Evolutionary conservation across 495 filamentous ascomycete genomes (phyloP).

Genomic region (Daldinia vernicosa): DNA sequence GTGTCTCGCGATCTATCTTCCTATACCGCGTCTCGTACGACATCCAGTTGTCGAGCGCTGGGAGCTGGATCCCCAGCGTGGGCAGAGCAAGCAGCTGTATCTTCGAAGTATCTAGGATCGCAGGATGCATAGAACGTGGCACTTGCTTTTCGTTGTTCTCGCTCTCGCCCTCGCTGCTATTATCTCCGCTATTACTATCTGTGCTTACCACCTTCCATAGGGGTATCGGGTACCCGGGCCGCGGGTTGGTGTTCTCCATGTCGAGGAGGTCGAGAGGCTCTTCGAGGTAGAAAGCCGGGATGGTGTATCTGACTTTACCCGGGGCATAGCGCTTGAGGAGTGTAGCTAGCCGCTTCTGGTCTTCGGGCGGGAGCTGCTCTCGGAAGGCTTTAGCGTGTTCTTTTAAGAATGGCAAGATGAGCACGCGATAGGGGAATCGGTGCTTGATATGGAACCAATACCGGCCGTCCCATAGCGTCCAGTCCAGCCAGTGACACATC

Average conservation of each 20-base stretch:
- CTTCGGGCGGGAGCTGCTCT: conserved; percentile 43
- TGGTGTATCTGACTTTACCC: conserved; percentile 60
- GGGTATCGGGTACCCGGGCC: conserved; percentile 2
- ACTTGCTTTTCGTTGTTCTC: neutral
- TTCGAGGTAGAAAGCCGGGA: conserved; percentile 59
- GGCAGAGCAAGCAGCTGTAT: conserved; percentile 60
- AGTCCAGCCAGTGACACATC: conserved; percentile 46
- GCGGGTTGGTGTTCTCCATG: neutral
- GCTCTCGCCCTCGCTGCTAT: neutral
- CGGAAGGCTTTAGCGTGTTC: conserved; percentile 60
- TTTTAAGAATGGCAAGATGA: conserved; percentile 61
- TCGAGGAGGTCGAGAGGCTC: conserved; percentile 15
- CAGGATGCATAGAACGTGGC: conserved; percentile 15
- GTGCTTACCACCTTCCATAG: too few species aligned
- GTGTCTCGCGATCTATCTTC: conserved; percentile 50
- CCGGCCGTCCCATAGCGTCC: conserved; percentile 78
- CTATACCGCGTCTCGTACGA: conserved; percentile 59
- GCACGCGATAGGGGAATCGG: conserved; percentile 47
- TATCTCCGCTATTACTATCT: neutral
- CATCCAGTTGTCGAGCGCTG: conserved; percentile 48
- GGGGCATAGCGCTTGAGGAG: conserved; percentile 57
- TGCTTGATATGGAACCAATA: conserved; percentile 78
- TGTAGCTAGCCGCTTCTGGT: conserved; percentile 40
- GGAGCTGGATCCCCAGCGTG: conserved; percentile 55
- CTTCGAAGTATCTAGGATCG: conserved; percentile 22